Conservation (phyloP, 352 stramenopile species). For the Globisporangium sylvaticum region DNA sequence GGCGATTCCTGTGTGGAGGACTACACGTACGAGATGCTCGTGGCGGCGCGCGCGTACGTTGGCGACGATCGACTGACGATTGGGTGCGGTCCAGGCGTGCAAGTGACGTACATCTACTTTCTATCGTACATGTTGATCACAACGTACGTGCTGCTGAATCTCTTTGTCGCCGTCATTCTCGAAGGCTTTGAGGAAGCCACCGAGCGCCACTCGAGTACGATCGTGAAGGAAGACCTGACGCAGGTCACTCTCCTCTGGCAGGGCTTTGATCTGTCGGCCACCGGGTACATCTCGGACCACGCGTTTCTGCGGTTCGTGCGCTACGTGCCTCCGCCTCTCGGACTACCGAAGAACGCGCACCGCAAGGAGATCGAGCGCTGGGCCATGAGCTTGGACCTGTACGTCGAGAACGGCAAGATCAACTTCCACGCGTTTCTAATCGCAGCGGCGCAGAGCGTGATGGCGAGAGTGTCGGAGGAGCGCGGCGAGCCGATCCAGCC, state of each 20-base stretch:
- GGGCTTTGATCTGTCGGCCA: conserved; percentile 29
- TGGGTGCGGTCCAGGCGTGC: conserved; percentile 29
- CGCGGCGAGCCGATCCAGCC: conserved; percentile 27
- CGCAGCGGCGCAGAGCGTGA: conserved; percentile 28
- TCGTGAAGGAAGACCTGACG: conserved; percentile 36
- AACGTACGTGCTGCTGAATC: conserved; percentile 71
- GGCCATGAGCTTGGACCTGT: conserved; percentile 28
- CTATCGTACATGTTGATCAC: conserved; percentile 55
- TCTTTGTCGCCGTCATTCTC: conserved; percentile 81
- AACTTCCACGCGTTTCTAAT: conserved; percentile 37
- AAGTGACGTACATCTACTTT: conserved; percentile 68
- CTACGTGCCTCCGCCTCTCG: conserved; percentile 34
- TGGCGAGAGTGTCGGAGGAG: conserved; percentile 25
- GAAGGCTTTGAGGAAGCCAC: conserved; percentile 68
- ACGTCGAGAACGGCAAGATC: conserved; percentile 26
- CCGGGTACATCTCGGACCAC: conserved; percentile 33
- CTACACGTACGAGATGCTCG: conserved; percentile 29
- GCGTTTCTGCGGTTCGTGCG: conserved; percentile 36
- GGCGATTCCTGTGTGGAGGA: conserved; percentile 35
- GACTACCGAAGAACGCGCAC: conserved; percentile 21
- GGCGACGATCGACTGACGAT: conserved; percentile 33
- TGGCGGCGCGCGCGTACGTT: conserved; percentile 20
- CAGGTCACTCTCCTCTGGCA: conserved; percentile 30
- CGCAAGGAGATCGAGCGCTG: conserved; percentile 31
- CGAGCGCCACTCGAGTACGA: conserved; percentile 30